A percentile compares a stretch with the other conserved stretches of the same genome.
Evolutionary conservation across 495 filamentous ascomycete genomes (phyloP).

Genomic region (Neurospora sp.): DNA sequence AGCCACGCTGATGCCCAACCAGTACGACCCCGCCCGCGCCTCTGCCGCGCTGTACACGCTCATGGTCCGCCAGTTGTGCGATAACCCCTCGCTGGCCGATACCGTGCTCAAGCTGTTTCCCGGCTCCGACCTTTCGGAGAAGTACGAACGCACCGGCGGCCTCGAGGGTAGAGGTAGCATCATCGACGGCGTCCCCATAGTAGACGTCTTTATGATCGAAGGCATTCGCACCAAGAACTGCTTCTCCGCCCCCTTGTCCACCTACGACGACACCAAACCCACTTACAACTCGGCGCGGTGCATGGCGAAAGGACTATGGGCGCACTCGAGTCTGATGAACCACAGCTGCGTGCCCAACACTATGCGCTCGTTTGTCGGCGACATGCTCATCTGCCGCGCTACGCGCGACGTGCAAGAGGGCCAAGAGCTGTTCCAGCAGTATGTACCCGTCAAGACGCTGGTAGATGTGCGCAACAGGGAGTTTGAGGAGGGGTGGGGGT

Average conservation of each 20-base stretch:
- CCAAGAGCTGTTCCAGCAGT: constrained; percentile 41
- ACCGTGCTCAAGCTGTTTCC: constrained; percentile 34
- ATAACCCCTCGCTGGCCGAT: constrained; percentile 37
- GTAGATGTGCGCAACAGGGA: constrained; percentile 7
- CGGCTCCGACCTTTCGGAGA: constrained; percentile 12
- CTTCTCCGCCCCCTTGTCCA: constrained; percentile 37
- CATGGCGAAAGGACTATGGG: constrained; percentile 43
- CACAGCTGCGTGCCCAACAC: constrained; percentile 46
- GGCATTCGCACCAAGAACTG: constrained; percentile 37
- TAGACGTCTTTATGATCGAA: constrained; percentile 43
- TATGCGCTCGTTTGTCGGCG: constrained; percentile 45
- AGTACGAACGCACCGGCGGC: constrained; percentile 9
- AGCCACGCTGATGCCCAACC: constrained; percentile 33
- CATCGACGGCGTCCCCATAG: constrained; percentile 37
- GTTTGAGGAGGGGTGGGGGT: constrained; percentile 34
- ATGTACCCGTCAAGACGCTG: constrained; percentile 20
- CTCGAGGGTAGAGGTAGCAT: too few species aligned
- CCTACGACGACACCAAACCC: constrained; percentile 24
- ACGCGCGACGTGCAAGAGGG: constrained; percentile 33
- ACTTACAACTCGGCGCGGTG: constrained; percentile 9
- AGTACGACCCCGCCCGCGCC: constrained; percentile 23
- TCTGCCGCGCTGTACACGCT: constrained; percentile 32
- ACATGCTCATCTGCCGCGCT: constrained; percentile 46
- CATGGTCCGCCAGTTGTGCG: constrained; percentile 36
- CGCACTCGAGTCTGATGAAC: constrained; percentile 42